Percentiles rank a stretch among this genome's conserved stretches.
These are phyloP conservation scores for Myriosclerotinia curreyana DNA, from an alignment of 2,329 filamentous ascomycete species.

Conservation along the genomic window DNA sequence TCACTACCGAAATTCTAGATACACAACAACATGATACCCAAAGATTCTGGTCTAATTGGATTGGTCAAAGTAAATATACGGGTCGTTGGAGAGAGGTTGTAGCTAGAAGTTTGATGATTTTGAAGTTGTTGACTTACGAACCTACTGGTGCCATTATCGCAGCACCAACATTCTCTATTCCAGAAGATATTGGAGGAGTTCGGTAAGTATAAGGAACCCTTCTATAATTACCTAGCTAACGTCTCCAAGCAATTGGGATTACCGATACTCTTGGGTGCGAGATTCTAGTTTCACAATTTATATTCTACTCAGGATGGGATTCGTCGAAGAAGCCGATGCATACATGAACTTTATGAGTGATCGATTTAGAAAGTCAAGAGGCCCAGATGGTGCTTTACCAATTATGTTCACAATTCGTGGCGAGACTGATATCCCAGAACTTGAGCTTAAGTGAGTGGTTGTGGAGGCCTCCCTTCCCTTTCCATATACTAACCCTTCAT, in stretches of 20 bases:
- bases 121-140: conserved; percentile 76
- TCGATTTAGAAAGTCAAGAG: conserved; percentile 61
- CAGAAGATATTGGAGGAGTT: conserved; percentile 67
- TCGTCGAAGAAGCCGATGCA: conserved; percentile 70
- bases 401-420: conserved; percentile 82
- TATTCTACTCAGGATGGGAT: conserved; percentile 72
- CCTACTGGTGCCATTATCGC: conserved; percentile 76
- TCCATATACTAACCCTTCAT: conserved; percentile 15
- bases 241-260: conserved; percentile 59
- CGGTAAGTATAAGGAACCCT: conserved; percentile 39
- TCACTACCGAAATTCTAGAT: conserved; percentile 58
- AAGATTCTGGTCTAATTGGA: conserved; percentile 71
- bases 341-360: conserved; percentile 78
- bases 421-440: conserved; percentile 69
- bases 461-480: background rate
- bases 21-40: conserved; percentile 66
- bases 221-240: conserved; percentile 15
- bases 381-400: conserved; percentile 60
- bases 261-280: conserved; percentile 74
- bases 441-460: conserved; percentile 50
- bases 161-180: conserved; percentile 73
- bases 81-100: conserved; percentile 73
- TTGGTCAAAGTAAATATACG: conserved; percentile 65
- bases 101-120: conserved; percentile 65
- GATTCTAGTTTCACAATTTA: conserved; percentile 78